Base-by-base conservation (phyloP, 768 basidiomycete species). In the Candolleomyces eurysporus region DNA sequence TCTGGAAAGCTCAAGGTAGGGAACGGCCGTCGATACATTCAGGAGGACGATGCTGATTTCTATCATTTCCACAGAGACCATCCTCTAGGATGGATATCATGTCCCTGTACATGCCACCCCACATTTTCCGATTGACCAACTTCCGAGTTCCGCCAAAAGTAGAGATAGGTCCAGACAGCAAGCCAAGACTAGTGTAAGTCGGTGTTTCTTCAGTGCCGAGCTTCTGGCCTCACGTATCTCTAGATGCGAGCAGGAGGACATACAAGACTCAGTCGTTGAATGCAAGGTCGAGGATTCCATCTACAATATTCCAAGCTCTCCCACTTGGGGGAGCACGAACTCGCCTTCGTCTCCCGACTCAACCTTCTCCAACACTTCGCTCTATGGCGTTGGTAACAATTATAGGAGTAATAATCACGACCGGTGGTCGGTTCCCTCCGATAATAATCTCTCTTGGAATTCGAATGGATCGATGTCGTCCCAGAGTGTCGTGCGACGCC, bases 91-190 rank as follows among this genome's bases (percentile, higher is more conserved):
- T 82, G 7, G 91, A 94, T 65, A 87, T 95, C 63, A 88, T 88
- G 79, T 72, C 77, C 21, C 76, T 94, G 4, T 81, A 82, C 54
- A 90, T 95, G 77, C 86, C 88, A 4, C 84, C 88, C 7, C 86
- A 90, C 61, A 87, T 92, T 64, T 88, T 94, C 69, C 84, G 89
- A 49, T 79, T 89, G 39, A 88, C 90, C 17, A 90, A 90, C 71
- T 96, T 94, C 69, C 84, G 94, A 9, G 85, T 92, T 54, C 92
- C 92, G 3, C 92, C 92, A 1, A 84, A 90, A 69, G 81, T 92
- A 32, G 91, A 92, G 64, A 79, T 86, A 40, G 89, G 87, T 10
- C 80, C 84, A 4, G 90, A 92, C 65, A 87, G 89, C 17, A 82
- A 85, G 59, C 78, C 83, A 22, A 78, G 85, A 61, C 84, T 90